phyloP scores from a whole-genome alignment of 2,329 filamentous ascomycete species.

The Aspergillus floridensis region DNA sequence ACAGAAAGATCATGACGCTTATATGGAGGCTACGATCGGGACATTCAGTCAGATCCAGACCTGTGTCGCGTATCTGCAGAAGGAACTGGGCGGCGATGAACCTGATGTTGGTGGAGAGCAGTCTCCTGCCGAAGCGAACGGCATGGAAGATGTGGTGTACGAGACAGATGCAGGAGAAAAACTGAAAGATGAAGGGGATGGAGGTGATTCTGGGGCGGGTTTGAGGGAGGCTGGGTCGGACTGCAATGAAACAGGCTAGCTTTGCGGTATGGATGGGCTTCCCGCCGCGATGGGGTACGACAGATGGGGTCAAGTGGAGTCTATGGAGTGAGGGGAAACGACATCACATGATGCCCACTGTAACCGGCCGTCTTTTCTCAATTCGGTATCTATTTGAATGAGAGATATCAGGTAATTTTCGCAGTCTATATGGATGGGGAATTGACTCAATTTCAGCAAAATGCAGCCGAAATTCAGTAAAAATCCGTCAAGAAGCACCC shows the following conservation, averaged over 20 bases:
- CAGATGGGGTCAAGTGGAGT: background rate
- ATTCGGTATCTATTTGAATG: background rate
- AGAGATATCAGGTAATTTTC: background rate
- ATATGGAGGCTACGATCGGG: background rate
- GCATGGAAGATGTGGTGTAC: background rate
- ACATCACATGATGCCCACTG: background rate
- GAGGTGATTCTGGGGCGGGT: too few relatives aligned
- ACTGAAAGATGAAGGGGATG: too few relatives aligned
- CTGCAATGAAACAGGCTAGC: too few relatives aligned
- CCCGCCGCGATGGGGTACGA: too few relatives aligned
- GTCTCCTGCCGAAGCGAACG: background rate
- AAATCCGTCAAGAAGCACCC: background rate
- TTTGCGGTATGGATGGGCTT: too few relatives aligned
- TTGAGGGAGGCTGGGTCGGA: too few relatives aligned
- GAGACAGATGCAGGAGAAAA: background rate
- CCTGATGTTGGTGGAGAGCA: background rate
- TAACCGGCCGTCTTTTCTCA: background rate
- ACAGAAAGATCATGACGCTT: background rate
- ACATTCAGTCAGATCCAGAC: background rate
- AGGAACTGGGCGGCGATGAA: background rate
- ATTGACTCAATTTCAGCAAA: background rate
- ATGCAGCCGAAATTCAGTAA: background rate
- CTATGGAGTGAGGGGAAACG: background rate
- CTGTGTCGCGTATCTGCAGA: background rate
- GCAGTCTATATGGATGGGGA: too few relatives aligned